These are phyloP conservation scores for Cicer cuneatum DNA, from an alignment of 306 rosid species.

Conservation along the genomic window DNA sequence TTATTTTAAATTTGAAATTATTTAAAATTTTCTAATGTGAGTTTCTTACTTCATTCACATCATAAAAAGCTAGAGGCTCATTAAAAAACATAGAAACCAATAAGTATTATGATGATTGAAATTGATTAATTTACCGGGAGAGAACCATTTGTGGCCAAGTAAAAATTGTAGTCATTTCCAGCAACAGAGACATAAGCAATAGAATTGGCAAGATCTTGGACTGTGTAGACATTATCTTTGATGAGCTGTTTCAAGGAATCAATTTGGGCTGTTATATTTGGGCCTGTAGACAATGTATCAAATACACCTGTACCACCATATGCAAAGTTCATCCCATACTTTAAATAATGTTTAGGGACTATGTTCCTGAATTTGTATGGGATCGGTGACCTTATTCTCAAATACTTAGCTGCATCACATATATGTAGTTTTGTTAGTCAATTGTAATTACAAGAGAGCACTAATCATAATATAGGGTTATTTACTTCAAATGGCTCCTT, in stretches of 20 bases:
- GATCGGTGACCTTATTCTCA: constrained; percentile 9
- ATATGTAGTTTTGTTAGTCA: background rate
- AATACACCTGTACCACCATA: constrained; percentile 80
- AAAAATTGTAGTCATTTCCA: constrained; percentile 69
- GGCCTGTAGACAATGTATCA: constrained; percentile 49
- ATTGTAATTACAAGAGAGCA: background rate
- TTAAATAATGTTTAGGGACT: constrained; percentile 43
- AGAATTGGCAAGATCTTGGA: constrained; percentile 55
- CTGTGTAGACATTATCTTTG: constrained; percentile 44
- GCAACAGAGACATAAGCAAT: constrained; percentile 63
- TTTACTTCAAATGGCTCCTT: too few species aligned
- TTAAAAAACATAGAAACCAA: too few species aligned
- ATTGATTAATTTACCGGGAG: constrained; percentile 4
- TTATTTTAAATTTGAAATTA: too few species aligned
- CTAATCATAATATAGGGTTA: too few species aligned
- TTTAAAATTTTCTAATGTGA: too few species aligned
- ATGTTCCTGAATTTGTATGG: constrained; percentile 48
- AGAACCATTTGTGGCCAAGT: constrained; percentile 49
- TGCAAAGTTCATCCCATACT: constrained; percentile 82
- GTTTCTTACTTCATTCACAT: too few species aligned
- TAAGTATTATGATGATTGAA: background rate
- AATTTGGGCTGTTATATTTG: constrained; percentile 76
- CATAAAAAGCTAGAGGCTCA: too few species aligned
- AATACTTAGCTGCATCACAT: constrained; percentile 19
- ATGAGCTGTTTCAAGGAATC: constrained; percentile 56